Evolutionary conservation across 345 rosid species (phyloP), one percentile per base, ranked within the genome.

Genomic region (Arabis hirsuta): DNA sequence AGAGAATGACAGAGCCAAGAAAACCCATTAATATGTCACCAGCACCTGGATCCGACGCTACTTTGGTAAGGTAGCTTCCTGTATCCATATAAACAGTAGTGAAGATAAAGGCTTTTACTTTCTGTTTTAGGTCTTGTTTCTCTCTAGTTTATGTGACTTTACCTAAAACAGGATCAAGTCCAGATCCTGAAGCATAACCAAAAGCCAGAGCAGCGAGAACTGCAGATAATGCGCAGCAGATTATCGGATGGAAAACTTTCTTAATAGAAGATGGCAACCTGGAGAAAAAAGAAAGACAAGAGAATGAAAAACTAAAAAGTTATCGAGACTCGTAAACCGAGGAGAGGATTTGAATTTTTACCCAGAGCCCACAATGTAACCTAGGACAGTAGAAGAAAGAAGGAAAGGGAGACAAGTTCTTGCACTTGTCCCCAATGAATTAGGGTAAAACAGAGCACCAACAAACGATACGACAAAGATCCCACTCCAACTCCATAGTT

Each of bases 1-100:
- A 90, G 78, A 93, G 91, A 65, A 93, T 93, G 16, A 93, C 97
- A 65, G 97, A 89, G 58, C 97, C 98, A 76, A 90, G 79, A 81
- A 93, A 93, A 48, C 96, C 97, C 98, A 93, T 90, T 62, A 93
- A 78, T 7, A 93, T 75, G 78, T 93, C 98, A 71, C 97, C 98
- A 80, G 98, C 98, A 69, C 97, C 97, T 3, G 98, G 97, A 83
- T 93, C 83, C 5, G 91, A 82, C 55, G 90, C 69, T 50, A 71
- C 83, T 65, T 90, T 89, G 11, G 98, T 93, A 57, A 93, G 94
- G 79, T 90, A 93, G 80, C 78, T 67, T 72, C 96, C 98, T 92
- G 85, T 55, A 36, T 13, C 19, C 62, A 64, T 59, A 6, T 19
- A 7, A 46, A 46, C 31, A 43, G 12, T 2, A 44, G 29, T 53